Conservation (phyloP, 108 stramenopile genomes). For the Cyclotella baltica region DNA sequence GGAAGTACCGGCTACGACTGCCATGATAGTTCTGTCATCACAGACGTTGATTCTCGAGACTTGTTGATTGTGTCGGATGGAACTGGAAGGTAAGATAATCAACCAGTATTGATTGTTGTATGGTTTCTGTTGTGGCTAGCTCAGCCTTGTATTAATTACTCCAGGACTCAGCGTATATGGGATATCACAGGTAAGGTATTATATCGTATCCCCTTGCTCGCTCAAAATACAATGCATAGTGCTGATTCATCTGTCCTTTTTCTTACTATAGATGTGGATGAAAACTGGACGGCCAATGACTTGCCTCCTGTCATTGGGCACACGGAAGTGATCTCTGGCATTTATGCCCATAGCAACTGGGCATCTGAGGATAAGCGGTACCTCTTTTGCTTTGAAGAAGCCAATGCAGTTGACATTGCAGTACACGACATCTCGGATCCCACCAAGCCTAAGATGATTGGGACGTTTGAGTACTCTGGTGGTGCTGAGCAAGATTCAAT, state of each 20-base stretch:
- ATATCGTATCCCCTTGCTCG: background rate
- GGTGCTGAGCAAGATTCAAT: conserved; percentile 1
- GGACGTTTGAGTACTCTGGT: conserved; percentile 22
- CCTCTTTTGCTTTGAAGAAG: conserved; percentile 34
- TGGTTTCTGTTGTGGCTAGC: background rate
- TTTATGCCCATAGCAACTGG: conserved; percentile 22
- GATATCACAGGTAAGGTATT: conserved; percentile 14
- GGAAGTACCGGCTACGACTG: conserved; percentile 19
- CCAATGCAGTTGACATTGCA: conserved; percentile 24
- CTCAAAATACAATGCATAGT: background rate
- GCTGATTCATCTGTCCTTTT: background rate
- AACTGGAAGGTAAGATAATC: conserved; percentile 7
- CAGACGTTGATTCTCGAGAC: background rate
- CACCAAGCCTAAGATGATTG: background rate
- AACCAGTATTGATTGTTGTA: background rate
- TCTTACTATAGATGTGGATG: conserved; percentile 1
- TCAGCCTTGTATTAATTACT: background rate
- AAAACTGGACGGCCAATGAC: background rate
- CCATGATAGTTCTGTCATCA: conserved; percentile 29
- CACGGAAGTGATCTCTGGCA: conserved; percentile 9
- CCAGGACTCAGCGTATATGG: conserved; percentile 12
- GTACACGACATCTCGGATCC: conserved; percentile 25
- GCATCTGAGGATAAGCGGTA: conserved; percentile 22
- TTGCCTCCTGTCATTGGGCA: conserved; percentile 16
- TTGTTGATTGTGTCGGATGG: conserved; percentile 31